A percentile compares a stretch with the other conserved stretches of the same genome.
These are phyloP conservation scores for Aspergillus cavernicola DNA, from an alignment of 495 filamentous ascomycete species.

Conservation along the genomic window DNA sequence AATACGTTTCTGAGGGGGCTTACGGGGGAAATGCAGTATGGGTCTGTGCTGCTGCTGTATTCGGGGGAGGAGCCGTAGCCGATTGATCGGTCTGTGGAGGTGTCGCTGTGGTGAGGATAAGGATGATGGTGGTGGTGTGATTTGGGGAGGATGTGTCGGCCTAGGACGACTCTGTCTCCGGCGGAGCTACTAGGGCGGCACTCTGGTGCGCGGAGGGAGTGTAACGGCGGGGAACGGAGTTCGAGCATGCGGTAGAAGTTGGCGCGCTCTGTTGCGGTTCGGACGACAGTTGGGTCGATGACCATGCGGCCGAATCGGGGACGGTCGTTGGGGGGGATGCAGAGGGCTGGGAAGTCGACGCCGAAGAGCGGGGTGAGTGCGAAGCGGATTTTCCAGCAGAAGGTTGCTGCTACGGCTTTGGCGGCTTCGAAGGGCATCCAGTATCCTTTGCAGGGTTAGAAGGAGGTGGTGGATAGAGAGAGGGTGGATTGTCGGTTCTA, in stretches of 20 bases:
- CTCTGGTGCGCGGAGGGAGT: background rate
- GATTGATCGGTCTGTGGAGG: slow-evolving; percentile 16
- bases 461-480: background rate
- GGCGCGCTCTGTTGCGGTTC: slow-evolving; percentile 50
- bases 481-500: slow-evolving; percentile 29
- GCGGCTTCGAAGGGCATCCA: slow-evolving; percentile 93
- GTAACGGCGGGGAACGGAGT: slow-evolving; percentile 8
- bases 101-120: slow-evolving; percentile 18
- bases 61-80: slow-evolving; percentile 26
- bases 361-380: slow-evolving; percentile 89
- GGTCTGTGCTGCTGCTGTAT: slow-evolving; percentile 13
- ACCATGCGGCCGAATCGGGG: slow-evolving; percentile 61
- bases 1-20: slow-evolving; percentile 26
- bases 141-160: slow-evolving; percentile 7
- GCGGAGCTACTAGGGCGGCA: slow-evolving; percentile 10
- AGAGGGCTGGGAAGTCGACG: slow-evolving; percentile 66
- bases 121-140: slow-evolving; percentile 12
- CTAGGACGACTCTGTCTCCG: background rate
- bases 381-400: slow-evolving; percentile 80
- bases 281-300: slow-evolving; percentile 60
- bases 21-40: slow-evolving; percentile 28
- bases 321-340: slow-evolving; percentile 56
- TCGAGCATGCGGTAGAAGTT: slow-evolving; percentile 41
- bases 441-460: slow-evolving; percentile 54
- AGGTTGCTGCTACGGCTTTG: slow-evolving; percentile 76